Percentiles rank a stretch among this genome's conserved stretches.
These are phyloP conservation scores for Saccharomycopsis synnaedendra DNA, from an alignment of 805 yeast species.

Conservation along the genomic window DNA sequence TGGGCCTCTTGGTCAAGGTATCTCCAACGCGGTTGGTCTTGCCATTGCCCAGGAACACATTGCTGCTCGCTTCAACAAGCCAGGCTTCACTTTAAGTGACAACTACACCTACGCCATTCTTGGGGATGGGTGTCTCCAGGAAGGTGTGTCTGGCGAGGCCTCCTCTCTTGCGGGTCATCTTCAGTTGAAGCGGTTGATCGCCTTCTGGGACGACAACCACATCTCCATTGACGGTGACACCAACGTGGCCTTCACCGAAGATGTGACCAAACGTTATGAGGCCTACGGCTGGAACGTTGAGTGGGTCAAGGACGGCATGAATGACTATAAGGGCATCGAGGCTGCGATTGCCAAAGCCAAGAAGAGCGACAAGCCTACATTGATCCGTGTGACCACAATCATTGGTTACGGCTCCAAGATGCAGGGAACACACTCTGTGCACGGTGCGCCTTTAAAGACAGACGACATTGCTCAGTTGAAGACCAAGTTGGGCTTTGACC, in stretches of 20 bases:
- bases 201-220: constrained; percentile 92
- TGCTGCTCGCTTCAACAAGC: constrained; percentile 91
- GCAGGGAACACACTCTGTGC: constrained; percentile 85
- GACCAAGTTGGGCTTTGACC: constrained; percentile 77
- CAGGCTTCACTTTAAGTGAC: constrained; percentile 62
- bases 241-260: constrained; percentile 84
- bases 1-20: constrained; percentile 99
- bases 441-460: constrained; percentile 91
- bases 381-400: constrained; percentile 80
- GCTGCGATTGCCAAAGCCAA: constrained; percentile 76
- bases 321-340: constrained; percentile 58
- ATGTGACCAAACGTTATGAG: constrained; percentile 73
- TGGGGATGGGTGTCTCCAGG: constrained; percentile 98
- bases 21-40: constrained; percentile 89
- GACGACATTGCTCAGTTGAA: constrained; percentile 88
- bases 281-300: constrained; percentile 91
- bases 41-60: constrained; percentile 90
- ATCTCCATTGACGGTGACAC: constrained; percentile 96
- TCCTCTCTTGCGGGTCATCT: constrained; percentile 93
- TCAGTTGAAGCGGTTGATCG: constrained; percentile 84
- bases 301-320: constrained; percentile 70
- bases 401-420: constrained; percentile 87
- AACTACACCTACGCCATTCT: constrained; percentile 68
- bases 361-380: constrained; percentile 76
- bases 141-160: constrained; percentile 95